A percentile compares a stretch with the other conserved stretches of the same genome.
Evolutionary conservation across 2,329 filamentous ascomycete species (phyloP).

Genomic region (Cylindrodendrum hubeiense): DNA sequence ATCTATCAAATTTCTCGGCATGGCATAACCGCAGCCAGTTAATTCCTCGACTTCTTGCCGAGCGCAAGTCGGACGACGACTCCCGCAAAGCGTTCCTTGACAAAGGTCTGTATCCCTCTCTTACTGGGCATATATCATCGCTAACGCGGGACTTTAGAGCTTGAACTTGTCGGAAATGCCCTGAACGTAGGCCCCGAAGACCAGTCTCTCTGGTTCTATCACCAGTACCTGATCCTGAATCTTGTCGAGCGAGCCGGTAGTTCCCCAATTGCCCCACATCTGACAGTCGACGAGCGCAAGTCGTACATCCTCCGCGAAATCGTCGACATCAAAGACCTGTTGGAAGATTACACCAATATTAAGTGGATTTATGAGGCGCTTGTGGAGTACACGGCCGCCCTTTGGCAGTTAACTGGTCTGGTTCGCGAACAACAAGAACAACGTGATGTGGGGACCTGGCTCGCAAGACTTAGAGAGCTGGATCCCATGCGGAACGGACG

Average conservation of each 20-base stretch:
- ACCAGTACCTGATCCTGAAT: constrained; percentile 85
- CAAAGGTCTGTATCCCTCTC: constrained; percentile 63
- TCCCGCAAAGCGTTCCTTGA: constrained; percentile 79
- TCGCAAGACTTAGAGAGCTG: constrained; percentile 74
- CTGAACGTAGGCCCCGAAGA: constrained; percentile 93
- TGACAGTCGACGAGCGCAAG: constrained; percentile 72
- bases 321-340: constrained; percentile 75
- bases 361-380: constrained; percentile 94
- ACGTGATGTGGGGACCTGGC: constrained; percentile 66
- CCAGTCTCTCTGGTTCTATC: constrained; percentile 97
- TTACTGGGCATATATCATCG: neutral
- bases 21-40: constrained; percentile 94
- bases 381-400: constrained; percentile 76
- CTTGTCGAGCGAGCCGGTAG: constrained; percentile 63
- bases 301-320: constrained; percentile 78
- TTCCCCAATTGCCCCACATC: constrained; percentile 72
- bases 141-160: constrained; percentile 63
- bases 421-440: constrained; percentile 55
- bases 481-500: constrained; percentile 81
- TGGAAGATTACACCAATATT: constrained; percentile 68
- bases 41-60: constrained; percentile 80
- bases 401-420: constrained; percentile 66
- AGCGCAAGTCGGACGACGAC: constrained; percentile 73
- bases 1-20: constrained; percentile 95
- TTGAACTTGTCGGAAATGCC: constrained; percentile 80